Conservation (phyloP, 2,329 filamentous ascomycete species). For the Pseudocercospora musae region DNA sequence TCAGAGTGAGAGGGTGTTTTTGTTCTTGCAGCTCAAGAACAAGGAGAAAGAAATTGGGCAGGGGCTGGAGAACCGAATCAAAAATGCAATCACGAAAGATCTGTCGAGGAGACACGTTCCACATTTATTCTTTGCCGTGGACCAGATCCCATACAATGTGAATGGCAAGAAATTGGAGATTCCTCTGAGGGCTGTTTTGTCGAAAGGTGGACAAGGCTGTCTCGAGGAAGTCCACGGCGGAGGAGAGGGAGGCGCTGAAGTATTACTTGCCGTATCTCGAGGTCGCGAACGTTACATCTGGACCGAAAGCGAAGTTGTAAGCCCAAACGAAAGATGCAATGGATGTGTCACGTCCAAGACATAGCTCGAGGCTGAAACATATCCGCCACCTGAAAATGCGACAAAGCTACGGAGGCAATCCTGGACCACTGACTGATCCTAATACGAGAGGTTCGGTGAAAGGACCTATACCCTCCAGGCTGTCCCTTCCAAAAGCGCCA, state of each 20-base stretch:
- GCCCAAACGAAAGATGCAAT: not conserved
- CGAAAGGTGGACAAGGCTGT: conserved; percentile 1
- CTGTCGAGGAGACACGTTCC: conserved; percentile 13
- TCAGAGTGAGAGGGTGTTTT: conserved; percentile 52
- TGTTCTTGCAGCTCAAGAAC: conserved; percentile 44
- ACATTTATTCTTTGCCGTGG: conserved; percentile 8
- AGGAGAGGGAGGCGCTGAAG: conserved; percentile 7
- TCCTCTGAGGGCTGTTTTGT: not conserved
- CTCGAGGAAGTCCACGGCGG: conserved; percentile 9
- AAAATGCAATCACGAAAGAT: conserved; percentile 3
- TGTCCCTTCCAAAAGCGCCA: not conserved
- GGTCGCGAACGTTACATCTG: conserved; percentile 36
- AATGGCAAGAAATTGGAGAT: conserved; percentile 14
- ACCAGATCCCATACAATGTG: conserved; percentile 10
- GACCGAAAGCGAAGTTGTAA: conserved; percentile 1
- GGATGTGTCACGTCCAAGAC: too few species aligned
- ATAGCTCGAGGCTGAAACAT: not conserved
- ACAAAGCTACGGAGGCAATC: not conserved
- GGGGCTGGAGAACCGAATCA: not conserved
- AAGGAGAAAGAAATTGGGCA: not conserved
- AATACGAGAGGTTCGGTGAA: not conserved
- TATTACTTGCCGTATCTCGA: conserved; percentile 6
- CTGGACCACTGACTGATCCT: not conserved
- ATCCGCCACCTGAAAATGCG: not conserved
- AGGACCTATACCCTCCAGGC: not conserved